These are phyloP conservation scores for Citrus trifoliata DNA, from an alignment of 345 rosid species.

Conservation along the genomic window DNA sequence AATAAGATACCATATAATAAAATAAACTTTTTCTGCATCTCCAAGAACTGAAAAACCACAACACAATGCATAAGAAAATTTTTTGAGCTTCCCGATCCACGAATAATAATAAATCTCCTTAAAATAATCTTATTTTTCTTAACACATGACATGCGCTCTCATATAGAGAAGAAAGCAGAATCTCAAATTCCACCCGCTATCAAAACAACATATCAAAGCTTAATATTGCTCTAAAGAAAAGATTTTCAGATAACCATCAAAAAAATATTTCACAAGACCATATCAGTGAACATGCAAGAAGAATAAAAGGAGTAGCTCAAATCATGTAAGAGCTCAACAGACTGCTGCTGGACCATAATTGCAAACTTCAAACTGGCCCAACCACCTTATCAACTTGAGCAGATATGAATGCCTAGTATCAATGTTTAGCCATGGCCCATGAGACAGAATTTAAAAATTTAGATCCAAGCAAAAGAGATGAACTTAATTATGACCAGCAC, in stretches of 20 bases:
- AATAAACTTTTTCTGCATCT: background rate
- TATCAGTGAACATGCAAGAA: background rate
- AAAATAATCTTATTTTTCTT: background rate
- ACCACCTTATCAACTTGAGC: background rate
- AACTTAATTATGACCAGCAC: slow-evolving; percentile 4
- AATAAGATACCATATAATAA: too few species aligned
- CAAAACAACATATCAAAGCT: background rate
- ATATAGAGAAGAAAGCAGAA: background rate
- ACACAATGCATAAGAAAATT: background rate
- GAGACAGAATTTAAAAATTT: background rate
- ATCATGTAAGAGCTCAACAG: background rate
- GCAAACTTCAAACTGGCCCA: background rate
- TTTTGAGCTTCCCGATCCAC: background rate
- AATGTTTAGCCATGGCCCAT: background rate
- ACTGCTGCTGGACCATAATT: background rate
- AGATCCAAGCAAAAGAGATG: background rate
- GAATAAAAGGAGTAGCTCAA: background rate
- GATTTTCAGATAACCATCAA: background rate
- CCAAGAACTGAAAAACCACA: background rate
- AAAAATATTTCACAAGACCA: background rate
- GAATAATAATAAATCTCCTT: background rate
- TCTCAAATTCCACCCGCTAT: background rate
- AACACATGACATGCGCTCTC: background rate
- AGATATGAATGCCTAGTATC: background rate
- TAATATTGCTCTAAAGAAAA: background rate